phyloP scores from a whole-genome alignment of 2,329 filamentous ascomycete genomes.

The Botrytis sinoallii region DNA sequence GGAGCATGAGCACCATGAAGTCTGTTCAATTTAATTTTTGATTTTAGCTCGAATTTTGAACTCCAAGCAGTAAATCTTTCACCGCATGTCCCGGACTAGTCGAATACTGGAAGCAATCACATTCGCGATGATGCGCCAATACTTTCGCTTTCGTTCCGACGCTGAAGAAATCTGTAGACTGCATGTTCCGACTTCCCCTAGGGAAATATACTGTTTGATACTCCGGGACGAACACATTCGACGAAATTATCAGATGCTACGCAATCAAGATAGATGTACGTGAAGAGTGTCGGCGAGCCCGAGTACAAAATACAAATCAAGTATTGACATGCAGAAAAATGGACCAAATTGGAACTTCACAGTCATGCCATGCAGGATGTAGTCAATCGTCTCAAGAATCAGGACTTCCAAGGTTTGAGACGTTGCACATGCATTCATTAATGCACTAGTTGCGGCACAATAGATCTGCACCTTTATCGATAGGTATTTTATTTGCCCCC shows the following conservation, averaged over 20 bases:
- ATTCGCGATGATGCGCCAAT: not conserved
- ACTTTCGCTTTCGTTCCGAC: not conserved
- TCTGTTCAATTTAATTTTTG: not conserved
- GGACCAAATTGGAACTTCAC: too few species aligned
- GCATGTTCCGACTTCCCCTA: not conserved
- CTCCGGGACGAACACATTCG: not conserved
- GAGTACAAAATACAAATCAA: not conserved
- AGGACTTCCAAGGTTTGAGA: conserved; percentile 9
- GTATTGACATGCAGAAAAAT: not conserved
- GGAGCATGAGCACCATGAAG: not conserved
- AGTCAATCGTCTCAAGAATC: not conserved
- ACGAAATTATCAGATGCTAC: not conserved
- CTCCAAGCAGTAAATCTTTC: not conserved
- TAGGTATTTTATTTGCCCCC: not conserved
- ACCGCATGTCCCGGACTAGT: not conserved
- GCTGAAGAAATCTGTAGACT: not conserved
- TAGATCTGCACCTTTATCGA: not conserved
- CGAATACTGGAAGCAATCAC: not conserved
- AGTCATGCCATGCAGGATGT: not conserved
- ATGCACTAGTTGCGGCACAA: conserved; percentile 1
- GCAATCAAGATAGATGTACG: conserved; percentile 1
- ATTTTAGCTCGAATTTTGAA: not conserved
- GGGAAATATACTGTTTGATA: not conserved
- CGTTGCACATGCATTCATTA: conserved; percentile 8
- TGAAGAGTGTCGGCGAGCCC: conserved; percentile 1